Evolutionary conservation across 352 stramenopile genomes (phyloP).

Genomic region (Thalassiosira exigua): DNA sequence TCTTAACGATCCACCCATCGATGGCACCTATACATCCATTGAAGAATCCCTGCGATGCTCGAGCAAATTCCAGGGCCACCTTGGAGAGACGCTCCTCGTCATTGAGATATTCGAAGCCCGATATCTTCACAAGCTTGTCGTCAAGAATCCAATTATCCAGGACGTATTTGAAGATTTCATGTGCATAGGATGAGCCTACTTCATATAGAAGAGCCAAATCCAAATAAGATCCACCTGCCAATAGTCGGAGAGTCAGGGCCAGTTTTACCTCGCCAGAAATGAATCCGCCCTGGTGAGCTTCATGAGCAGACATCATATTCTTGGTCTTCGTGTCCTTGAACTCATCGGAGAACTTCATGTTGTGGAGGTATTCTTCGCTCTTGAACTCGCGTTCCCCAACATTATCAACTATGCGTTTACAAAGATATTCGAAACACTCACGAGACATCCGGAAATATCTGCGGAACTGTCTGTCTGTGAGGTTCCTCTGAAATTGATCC

Average conservation of each 20-base stretch:
- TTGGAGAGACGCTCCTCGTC: no score
- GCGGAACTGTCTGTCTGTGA: constrained; percentile 42
- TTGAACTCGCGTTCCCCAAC: constrained; percentile 46
- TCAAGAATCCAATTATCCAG: no score
- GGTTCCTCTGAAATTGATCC: no score
- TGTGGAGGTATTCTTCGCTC: constrained; percentile 38
- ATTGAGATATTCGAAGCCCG: no score
- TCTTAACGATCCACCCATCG: no score
- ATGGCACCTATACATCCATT: no score
- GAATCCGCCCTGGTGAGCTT: constrained; percentile 14
- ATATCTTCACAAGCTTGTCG: no score
- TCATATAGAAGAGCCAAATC: no score
- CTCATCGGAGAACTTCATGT: constrained; percentile 11
- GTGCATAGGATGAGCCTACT: no score
- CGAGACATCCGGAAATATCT: constrained; percentile 38
- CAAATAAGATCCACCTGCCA: constrained; percentile 47
- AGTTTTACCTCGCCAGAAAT: constrained; percentile 48
- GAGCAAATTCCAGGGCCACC: no score
- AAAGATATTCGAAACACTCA: constrained; percentile 41
- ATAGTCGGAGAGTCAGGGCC: constrained; percentile 22
- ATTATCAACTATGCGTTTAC: constrained; percentile 31
- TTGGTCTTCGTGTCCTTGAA: background rate
- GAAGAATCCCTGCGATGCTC: no score
- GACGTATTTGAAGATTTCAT: no score
- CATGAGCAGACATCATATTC: constrained; percentile 7